phyloP scores from a whole-genome alignment of 2,329 filamentous ascomycete genomes.

The Xylariaceae sp. region DNA sequence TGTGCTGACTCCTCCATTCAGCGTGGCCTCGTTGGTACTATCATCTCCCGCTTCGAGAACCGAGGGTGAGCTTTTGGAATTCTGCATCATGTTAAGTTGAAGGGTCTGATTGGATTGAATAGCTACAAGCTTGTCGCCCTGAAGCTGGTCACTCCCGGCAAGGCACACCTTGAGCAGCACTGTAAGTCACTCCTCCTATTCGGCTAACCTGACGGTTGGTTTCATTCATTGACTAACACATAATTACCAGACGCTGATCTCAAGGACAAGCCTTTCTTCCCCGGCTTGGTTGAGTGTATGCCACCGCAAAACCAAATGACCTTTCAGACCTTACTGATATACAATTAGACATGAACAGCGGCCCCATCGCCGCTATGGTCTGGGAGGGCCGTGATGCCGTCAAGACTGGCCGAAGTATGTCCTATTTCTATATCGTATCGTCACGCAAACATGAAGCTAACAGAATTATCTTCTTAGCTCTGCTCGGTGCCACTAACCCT shows the following conservation, averaged over 20 bases:
- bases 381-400: constrained; percentile 99
- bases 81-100: neutral
- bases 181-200: constrained; percentile 54
- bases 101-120: constrained; percentile 2
- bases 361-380: constrained; percentile 98
- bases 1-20: constrained; percentile 45
- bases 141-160: constrained; percentile 87
- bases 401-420: constrained; percentile 92
- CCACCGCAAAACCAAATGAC: constrained; percentile 19
- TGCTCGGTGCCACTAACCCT: constrained; percentile 99
- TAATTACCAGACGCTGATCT: constrained; percentile 74
- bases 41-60: constrained; percentile 97
- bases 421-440: neutral
- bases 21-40: constrained; percentile 97
- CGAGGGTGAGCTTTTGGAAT: constrained; percentile 68
- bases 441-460: constrained; percentile 10
- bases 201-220: neutral
- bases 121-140: constrained; percentile 98
- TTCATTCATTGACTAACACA: constrained; percentile 28
- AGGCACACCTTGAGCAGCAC: constrained; percentile 98
- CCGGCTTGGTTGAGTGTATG: constrained; percentile 87
- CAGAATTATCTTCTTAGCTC: constrained; percentile 51
- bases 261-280: constrained; percentile 94
- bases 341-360: constrained; percentile 85
- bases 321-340: constrained; percentile 8